Conservation (phyloP, 331 rosid species). For the Saraca asoca region DNA sequence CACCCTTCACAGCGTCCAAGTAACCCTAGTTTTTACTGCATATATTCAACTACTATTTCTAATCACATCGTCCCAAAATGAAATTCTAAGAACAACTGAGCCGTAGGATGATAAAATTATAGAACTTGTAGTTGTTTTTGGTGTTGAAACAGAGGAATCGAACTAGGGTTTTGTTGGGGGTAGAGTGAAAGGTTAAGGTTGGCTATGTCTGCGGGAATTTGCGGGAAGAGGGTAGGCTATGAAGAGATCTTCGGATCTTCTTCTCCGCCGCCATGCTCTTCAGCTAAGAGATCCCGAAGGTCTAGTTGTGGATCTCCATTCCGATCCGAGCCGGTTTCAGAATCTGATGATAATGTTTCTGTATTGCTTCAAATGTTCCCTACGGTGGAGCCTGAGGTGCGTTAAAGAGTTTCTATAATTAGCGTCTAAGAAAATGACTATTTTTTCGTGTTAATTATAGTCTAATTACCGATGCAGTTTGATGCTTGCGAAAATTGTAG, state of each 20-base stretch:
- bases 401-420: not conserved
- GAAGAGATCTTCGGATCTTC: constrained; percentile 51
- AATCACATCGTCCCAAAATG: not conserved
- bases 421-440: no score
- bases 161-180: constrained; percentile 9
- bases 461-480: no score
- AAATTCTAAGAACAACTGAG: not conserved
- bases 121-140: not conserved
- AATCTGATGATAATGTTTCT: constrained; percentile 29
- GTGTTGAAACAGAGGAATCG: not conserved
- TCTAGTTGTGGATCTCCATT: constrained; percentile 35
- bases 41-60: not conserved
- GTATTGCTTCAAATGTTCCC: constrained; percentile 42
- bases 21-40: constrained; percentile 26
- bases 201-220: constrained; percentile 46
- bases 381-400: constrained; percentile 40
- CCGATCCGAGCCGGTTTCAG: constrained; percentile 22
- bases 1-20: constrained; percentile 5
- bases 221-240: constrained; percentile 48
- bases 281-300: constrained; percentile 41
- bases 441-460: no score
- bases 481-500: no score
- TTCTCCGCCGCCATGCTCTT: constrained; percentile 41
- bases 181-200: constrained; percentile 1
- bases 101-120: not conserved